Evolutionary conservation across 169 alveolate genomes (phyloP), one percentile per base, ranked within the genome.

Genomic region (Cryptosporidium canis): DNA sequence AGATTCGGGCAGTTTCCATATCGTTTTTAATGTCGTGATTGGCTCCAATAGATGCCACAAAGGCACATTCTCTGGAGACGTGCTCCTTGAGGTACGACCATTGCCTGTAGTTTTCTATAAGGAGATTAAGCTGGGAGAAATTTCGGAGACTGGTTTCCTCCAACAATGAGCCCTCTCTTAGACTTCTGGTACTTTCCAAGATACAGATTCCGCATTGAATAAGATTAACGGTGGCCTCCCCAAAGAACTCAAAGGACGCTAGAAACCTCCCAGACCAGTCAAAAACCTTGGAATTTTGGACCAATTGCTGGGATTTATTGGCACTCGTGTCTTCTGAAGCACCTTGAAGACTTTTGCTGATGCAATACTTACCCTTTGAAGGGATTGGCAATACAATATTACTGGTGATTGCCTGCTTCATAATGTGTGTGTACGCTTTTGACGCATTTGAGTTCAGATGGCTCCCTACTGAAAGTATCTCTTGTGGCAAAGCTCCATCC

Each of bases 31-130:
- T 29, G 55, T 77, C 65, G 11, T 77, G 48, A 61, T 77, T 61
- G 27, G 55, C 77, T 58, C 64, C 71, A 12, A 77, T 77, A 11
- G 87, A 77, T 35, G 72, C 87, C 5, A 77, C 87, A 39, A 77
- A 77, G 21, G 87, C 72, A n/a, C 87, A 77, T 35, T 77, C 87
- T 41, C 87, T 29, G 6, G 87, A 77, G 9, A 77, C 87, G 45
- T 77, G 87, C 31, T 77, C 87, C 21, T 77, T 77, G 37, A 77
- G 44, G 12, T 77, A 58, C n/a, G 87, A 77, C 87, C 87, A 77
- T 41, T 77, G 77, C 41, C 72, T 77, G 66, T 77, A 77, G 9
- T 77, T 77, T 77, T 77, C 72, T 1, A 77, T 61, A 39, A 35
- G 55, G 9, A 58, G 29, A 29, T 61, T 77, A 44, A n/a, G 27